Evolutionary conservation across 2,329 filamentous ascomycete genomes (phyloP).

Genomic region (Aureobasidium mangrovei): DNA sequence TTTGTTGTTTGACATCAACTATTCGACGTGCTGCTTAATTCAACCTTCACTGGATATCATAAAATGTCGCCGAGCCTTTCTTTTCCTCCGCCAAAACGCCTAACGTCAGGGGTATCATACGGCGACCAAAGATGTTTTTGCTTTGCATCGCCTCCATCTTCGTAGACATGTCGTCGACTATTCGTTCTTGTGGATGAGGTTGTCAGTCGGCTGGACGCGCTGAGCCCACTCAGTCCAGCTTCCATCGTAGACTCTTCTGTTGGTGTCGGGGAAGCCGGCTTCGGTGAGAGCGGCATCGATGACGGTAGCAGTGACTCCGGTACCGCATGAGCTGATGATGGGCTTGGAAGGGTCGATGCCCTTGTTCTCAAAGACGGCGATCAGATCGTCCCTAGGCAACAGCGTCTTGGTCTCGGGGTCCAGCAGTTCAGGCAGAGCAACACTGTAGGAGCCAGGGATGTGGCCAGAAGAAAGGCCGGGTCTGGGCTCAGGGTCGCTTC

Average conservation of each 20-base stretch:
- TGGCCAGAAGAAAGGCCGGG: constrained; percentile 78
- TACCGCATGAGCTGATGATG: constrained; percentile 83
- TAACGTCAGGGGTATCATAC: too few species aligned
- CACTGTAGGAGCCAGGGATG: constrained; percentile 76
- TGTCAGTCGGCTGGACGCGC: constrained; percentile 26
- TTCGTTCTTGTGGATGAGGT: constrained; percentile 25
- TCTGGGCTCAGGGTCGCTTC: constrained; percentile 76
- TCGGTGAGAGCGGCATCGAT: constrained; percentile 79
- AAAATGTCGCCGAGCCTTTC: too few species aligned
- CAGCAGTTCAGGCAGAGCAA: constrained; percentile 72
- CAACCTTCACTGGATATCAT: too few species aligned
- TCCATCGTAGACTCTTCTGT: constrained; percentile 79
- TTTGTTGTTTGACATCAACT: too few species aligned
- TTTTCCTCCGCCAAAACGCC: too few species aligned
- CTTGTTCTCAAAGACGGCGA: constrained; percentile 67
- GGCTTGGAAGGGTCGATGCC: constrained; percentile 70
- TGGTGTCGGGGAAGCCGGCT: constrained; percentile 63
- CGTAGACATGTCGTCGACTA: not conserved
- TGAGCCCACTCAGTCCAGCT: constrained; percentile 68
- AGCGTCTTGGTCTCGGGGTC: constrained; percentile 77
- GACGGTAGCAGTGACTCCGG: constrained; percentile 85
- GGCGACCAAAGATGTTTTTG: too few species aligned
- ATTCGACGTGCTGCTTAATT: too few species aligned
- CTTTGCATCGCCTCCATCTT: too few species aligned
- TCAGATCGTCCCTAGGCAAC: constrained; percentile 61